These are phyloP conservation scores for Kuraishia borneana DNA, from an alignment of 805 yeast species.

Conservation along the genomic window DNA sequence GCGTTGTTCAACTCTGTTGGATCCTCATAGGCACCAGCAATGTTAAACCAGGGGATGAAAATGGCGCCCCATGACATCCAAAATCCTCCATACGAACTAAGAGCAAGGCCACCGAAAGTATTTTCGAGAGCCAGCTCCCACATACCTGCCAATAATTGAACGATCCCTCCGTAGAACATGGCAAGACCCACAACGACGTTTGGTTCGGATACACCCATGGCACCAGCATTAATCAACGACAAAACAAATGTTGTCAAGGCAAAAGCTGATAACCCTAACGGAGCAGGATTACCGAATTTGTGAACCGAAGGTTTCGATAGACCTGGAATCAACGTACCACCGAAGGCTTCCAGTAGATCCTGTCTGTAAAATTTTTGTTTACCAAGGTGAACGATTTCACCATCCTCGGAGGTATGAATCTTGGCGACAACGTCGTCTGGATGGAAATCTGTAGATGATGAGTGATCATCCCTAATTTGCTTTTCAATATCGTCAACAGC, in stretches of 20 bases:
- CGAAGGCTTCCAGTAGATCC: slow-evolving; percentile 59
- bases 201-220: slow-evolving; percentile 53
- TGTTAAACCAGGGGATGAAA: slow-evolving; percentile 44
- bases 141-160: slow-evolving; percentile 64
- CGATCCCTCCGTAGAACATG: slow-evolving; percentile 61
- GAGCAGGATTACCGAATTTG: slow-evolving; percentile 65
- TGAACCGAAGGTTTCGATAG: slow-evolving; percentile 43
- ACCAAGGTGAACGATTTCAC: slow-evolving; percentile 62
- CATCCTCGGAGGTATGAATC: slow-evolving; percentile 21
- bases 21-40: slow-evolving; percentile 35
- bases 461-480: slow-evolving; percentile 1
- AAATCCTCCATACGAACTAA: slow-evolving; percentile 57
- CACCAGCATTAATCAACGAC: slow-evolving; percentile 50
- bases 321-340: slow-evolving; percentile 79
- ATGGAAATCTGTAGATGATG: neutral
- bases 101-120: slow-evolving; percentile 63
- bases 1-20: slow-evolving; percentile 35
- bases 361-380: slow-evolving; percentile 51
- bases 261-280: slow-evolving; percentile 62
- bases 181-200: slow-evolving; percentile 57
- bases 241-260: slow-evolving; percentile 60
- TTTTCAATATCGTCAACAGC: slow-evolving; percentile 2
- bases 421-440: neutral
- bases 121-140: slow-evolving; percentile 69
- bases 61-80: slow-evolving; percentile 72